Evolutionary conservation across 2,329 filamentous ascomycete species (phyloP), one percentile per base, ranked within the genome.

Genomic region (Cladosporium sp.): DNA sequence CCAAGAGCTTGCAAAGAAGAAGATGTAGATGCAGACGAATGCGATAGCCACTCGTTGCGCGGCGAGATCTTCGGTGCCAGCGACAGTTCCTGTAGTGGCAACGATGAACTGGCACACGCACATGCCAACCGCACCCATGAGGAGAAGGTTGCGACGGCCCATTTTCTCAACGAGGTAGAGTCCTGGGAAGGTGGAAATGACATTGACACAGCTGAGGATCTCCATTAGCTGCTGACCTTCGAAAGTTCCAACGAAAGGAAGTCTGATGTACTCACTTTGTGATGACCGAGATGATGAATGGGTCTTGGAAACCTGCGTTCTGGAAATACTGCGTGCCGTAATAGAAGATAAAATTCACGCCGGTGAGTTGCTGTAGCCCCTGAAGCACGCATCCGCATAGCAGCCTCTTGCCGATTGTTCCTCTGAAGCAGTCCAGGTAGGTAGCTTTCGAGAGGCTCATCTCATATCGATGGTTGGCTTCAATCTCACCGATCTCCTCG

Each of bases 391-490:
- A 69, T 7, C 71, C 57, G 47, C 73, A 73, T 43, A 74, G 75
- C 62, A 73, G 74, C 19, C 76, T 70, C 47, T 72, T 66, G 64
- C 69, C 74, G 49, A 78, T 63, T 38, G 70, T 73, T 38, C 79
- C 79, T 22, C 65, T 67, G 72, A 82, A 82, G 70, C 79, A 82
- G 64, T 78, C 77, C 38, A 71, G 61, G 88, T 88, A 93, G 62
- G 75, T 79, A 58, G 75, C 76, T 58, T 77, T 83, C 47, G 85
- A 82, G 48, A 84, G 72, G 43, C 79, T 62, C 61, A 84, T 74
- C 75, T 95, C 89, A 64, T 90, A 89, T 3, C 15, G n/a, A 70
- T 90, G 81, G 76, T 93, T 95, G 73, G 88, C 89, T 53, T 91
- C 78, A 56, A 95, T 88, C 72, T 93, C 88, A 30, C 84, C 80